Evolutionary conservation across 768 basidiomycete species (phyloP).

Genomic region (Trametes meyenii): DNA sequence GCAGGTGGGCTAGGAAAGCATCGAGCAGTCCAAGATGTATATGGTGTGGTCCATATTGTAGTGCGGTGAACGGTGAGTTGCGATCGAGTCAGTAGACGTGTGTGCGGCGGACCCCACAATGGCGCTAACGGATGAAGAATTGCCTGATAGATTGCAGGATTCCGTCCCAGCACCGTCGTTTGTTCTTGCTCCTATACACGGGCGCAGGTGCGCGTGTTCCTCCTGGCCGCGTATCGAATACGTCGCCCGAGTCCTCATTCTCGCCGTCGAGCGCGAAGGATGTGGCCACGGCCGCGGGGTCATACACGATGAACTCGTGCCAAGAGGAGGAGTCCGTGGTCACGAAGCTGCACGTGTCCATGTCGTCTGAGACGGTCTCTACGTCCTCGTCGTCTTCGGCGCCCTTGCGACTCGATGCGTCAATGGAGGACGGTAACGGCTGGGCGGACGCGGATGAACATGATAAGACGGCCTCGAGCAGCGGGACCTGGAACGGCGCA

Average conservation of each 20-base stretch:
- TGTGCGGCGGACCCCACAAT: not conserved
- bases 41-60: not conserved
- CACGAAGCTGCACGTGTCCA: not conserved
- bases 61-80: not conserved
- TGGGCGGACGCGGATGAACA: not conserved
- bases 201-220: not conserved
- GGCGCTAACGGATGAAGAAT: not conserved
- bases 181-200: not conserved
- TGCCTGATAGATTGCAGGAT: not conserved
- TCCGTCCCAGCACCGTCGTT: slow-evolving; percentile 10
- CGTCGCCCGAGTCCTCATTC: too few species aligned
- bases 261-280: not conserved
- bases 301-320: not conserved
- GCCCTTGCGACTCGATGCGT: too few species aligned
- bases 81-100: not conserved
- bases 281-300: not conserved
- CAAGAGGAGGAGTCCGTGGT: not conserved
- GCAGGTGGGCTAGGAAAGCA: too few species aligned
- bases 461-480: too few species aligned
- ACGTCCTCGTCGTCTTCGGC: too few species aligned
- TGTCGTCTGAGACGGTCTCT: not conserved
- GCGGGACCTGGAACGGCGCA: too few species aligned
- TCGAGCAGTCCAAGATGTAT: not conserved
- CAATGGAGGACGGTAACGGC: too few species aligned
- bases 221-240: not conserved